A percentile compares a stretch with the other conserved stretches of the same genome.
Evolutionary conservation across 2,329 filamentous ascomycete species (phyloP).

Genomic region (Leptographium flavum): DNA sequence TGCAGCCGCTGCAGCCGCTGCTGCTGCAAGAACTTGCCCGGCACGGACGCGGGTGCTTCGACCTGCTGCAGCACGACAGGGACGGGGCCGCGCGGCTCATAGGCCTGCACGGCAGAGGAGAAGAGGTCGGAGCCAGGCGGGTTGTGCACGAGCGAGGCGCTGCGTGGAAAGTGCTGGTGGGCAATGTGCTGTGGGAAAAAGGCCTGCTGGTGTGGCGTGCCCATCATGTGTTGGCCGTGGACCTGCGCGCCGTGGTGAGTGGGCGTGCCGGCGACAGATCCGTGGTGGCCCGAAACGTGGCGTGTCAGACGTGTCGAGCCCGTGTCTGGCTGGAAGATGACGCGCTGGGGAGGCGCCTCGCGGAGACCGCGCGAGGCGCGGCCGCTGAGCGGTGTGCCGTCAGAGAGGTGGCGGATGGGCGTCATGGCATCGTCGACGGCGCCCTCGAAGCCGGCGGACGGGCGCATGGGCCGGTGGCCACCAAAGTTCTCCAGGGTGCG

Average conservation of each 20-base stretch:
- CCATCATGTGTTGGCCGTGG: constrained; percentile 1
- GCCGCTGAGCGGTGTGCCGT: constrained; percentile 33
- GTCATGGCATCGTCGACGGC: constrained; percentile 42
- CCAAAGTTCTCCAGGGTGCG: constrained; percentile 62
- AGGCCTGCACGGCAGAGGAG: constrained; percentile 49
- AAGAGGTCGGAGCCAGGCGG: constrained; percentile 40
- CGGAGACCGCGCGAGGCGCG: constrained; percentile 52
- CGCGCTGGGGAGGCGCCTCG: constrained; percentile 71
- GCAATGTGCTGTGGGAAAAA: constrained; percentile 2
- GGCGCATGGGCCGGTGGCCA: constrained; percentile 25
- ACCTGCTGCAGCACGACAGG: constrained; percentile 58
- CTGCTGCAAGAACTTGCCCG: constrained; percentile 49
- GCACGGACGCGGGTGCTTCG: constrained; percentile 60
- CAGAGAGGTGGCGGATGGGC: constrained; percentile 35
- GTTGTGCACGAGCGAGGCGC: constrained; percentile 32
- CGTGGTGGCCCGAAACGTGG: constrained; percentile 35
- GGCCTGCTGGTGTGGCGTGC: constrained; percentile 13
- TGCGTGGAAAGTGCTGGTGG: constrained; percentile 18
- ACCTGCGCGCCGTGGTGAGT: constrained; percentile 8
- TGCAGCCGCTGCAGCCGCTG: constrained; percentile 29
- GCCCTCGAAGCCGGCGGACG: constrained; percentile 18
- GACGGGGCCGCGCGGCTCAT: constrained; percentile 48
- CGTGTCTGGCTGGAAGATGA: constrained; percentile 74
- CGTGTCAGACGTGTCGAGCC: constrained; percentile 49
- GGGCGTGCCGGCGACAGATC: constrained; percentile 14